phyloP scores from a whole-genome alignment of 2,329 filamentous ascomycete genomes.

The Cercospora brassicicola region DNA sequence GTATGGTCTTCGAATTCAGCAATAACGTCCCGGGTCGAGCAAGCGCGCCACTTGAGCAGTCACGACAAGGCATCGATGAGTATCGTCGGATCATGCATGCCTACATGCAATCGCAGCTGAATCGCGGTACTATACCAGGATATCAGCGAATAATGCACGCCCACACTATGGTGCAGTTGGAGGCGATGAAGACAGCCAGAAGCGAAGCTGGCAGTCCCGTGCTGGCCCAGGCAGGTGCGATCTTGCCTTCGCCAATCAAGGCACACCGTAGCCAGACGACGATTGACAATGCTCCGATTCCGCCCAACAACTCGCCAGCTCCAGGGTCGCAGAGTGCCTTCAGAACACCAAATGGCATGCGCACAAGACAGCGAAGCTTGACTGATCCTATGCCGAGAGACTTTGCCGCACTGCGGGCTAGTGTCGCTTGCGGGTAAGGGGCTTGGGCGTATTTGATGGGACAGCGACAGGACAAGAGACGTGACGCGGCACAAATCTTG shows the following conservation, averaged over 20 bases:
- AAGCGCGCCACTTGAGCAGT: not conserved
- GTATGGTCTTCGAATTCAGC: not conserved
- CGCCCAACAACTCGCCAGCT: conserved; percentile 27
- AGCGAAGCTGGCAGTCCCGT: conserved; percentile 21
- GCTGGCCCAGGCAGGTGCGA: conserved; percentile 3
- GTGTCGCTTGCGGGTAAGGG: conserved; percentile 17
- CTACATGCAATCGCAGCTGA: conserved; percentile 27
- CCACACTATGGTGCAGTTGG: conserved; percentile 30
- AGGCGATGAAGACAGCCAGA: conserved; percentile 17
- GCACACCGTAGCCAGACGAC: conserved; percentile 15
- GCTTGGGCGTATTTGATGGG: not conserved
- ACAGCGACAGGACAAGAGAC: not conserved
- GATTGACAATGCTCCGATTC: conserved; percentile 26
- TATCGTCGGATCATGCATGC: conserved; percentile 31
- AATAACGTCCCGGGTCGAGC: not conserved
- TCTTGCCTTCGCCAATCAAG: conserved; percentile 18
- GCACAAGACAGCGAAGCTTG: conserved; percentile 19
- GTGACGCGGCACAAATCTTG: not conserved
- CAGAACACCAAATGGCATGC: not conserved
- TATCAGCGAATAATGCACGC: conserved; percentile 34
- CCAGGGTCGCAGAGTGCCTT: not conserved
- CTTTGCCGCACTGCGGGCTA: conserved; percentile 11
- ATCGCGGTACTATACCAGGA: conserved; percentile 22
- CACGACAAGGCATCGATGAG: conserved; percentile 8
- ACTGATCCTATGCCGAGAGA: conserved; percentile 26